These are phyloP conservation scores for Termitomyces sp. DNA, from an alignment of 768 basidiomycete genomes.

Conservation along the genomic window DNA sequence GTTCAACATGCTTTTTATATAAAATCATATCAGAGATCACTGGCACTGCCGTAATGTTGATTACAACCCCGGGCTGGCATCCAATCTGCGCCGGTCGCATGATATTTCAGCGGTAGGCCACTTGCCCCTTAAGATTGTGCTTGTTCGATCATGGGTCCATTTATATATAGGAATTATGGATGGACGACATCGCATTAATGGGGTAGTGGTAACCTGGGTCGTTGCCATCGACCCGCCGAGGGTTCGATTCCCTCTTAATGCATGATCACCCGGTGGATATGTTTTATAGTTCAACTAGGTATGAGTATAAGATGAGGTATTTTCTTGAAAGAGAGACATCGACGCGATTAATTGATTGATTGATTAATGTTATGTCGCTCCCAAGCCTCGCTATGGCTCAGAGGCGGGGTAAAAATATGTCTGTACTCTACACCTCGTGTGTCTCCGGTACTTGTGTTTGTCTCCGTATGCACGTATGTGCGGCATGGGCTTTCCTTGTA, in stretches of 20 bases:
- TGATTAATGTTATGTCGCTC: no score
- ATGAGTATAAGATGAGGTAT: no score
- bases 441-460: no score
- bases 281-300: no score
- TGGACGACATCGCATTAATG: constrained; percentile 38
- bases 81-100: not conserved
- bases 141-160: not conserved
- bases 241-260: constrained; percentile 7
- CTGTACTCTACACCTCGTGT: no score
- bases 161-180: not conserved
- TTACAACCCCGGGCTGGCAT: not conserved
- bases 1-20: not conserved
- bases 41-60: not conserved
- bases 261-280: not conserved
- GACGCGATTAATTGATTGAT: no score
- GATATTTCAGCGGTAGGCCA: not conserved
- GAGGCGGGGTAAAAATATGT: no score
- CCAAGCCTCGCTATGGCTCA: no score
- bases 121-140: not conserved
- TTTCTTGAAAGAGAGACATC: not conserved
- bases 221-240: constrained; percentile 37
- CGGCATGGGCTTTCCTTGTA: no score
- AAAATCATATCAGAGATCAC: not conserved
- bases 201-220: constrained; percentile 66
- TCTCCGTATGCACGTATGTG: no score